Evolutionary conservation across 495 filamentous ascomycete species (phyloP).

Genomic region (Penicillium cinerascens): DNA sequence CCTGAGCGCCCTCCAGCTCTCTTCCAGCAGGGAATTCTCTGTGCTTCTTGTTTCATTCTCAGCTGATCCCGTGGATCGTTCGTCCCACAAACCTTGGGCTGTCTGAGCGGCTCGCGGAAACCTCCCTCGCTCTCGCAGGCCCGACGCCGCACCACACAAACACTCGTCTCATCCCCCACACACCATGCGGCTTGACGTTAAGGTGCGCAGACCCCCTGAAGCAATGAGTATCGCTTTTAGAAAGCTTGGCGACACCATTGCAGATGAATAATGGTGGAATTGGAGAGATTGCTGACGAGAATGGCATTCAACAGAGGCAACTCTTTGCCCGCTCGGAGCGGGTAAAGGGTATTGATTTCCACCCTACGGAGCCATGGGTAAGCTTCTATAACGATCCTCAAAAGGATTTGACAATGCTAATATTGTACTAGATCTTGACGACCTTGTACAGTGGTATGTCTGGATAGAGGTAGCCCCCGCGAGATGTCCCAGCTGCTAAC

Average conservation of each 20-base stretch:
- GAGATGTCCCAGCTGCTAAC: conserved; percentile 25
- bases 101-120: conserved; percentile 41
- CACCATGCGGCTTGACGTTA: conserved; percentile 87
- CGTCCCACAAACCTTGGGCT: conserved; percentile 25
- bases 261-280: conserved; percentile 14
- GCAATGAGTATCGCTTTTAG: background rate
- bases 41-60: conserved; percentile 14
- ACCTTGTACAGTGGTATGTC: conserved; percentile 87
- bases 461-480: conserved; percentile 1
- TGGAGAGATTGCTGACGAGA: conserved; percentile 15
- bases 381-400: conserved; percentile 19
- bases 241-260: conserved; percentile 14
- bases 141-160: conserved; percentile 42
- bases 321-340: conserved; percentile 82
- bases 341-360: conserved; percentile 97
- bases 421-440: conserved; percentile 67
- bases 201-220: conserved; percentile 56
- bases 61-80: conserved; percentile 13
- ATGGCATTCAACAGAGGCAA: conserved; percentile 56
- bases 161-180: conserved; percentile 33
- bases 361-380: conserved; percentile 91
- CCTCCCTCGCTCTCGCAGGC: conserved; percentile 30
- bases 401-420: conserved; percentile 24
- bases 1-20: conserved; percentile 27
- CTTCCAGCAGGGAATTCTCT: conserved; percentile 18